Percentiles rank a stretch among this genome's conserved stretches.
Conservation (phyloP, 1,284 basidiomycete species). For the Cutaneotrichosporon dermatis region DNA sequence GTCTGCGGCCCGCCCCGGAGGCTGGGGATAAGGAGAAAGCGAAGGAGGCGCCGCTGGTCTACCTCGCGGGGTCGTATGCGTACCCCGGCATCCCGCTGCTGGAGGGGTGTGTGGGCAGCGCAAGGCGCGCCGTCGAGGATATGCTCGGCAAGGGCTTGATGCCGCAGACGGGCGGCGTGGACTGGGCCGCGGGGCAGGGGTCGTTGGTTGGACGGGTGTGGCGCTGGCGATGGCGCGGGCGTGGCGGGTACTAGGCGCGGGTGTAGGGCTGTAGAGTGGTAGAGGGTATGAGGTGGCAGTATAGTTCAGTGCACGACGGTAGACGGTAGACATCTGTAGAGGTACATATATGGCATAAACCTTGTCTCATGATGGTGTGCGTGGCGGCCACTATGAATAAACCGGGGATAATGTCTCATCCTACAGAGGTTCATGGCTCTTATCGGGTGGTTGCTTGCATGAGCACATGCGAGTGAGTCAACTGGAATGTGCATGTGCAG, state of each 20-base stretch:
- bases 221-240: constrained; percentile 24
- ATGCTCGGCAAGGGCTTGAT: constrained; percentile 15
- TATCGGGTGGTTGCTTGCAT: too few relatives aligned
- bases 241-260: neutral
- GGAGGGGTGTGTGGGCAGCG: constrained; percentile 49
- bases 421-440: too few relatives aligned
- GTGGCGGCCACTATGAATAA: too few relatives aligned
- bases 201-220: constrained; percentile 27
- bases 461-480: too few relatives aligned
- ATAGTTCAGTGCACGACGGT: neutral
- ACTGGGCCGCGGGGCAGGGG: constrained; percentile 35
- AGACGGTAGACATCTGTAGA: neutral
- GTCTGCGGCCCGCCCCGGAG: constrained; percentile 11
- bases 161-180: constrained; percentile 15
- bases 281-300: neutral
- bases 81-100: constrained; percentile 50
- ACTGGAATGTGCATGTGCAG: too few relatives aligned
- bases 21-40: neutral
- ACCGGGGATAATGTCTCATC: too few relatives aligned
- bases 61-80: constrained; percentile 46
- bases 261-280: neutral
- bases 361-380: too few relatives aligned
- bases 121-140: constrained; percentile 32
- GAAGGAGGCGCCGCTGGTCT: constrained; percentile 18
- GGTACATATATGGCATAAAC: too few relatives aligned